These are phyloP conservation scores for Lumnitzera littorea DNA, from an alignment of 345 rosid genomes.

Conservation along the genomic window DNA sequence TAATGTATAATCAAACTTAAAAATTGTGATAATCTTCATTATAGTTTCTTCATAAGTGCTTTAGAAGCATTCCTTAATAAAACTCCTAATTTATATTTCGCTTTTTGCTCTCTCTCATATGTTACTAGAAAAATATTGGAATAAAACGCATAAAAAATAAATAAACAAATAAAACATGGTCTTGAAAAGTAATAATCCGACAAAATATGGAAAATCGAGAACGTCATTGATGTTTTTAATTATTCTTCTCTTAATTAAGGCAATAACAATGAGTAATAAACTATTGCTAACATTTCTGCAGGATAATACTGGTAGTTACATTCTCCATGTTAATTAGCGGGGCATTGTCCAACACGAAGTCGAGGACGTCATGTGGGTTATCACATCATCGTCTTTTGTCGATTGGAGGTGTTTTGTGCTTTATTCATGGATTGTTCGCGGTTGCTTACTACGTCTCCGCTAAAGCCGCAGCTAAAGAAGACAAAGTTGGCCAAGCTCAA, in stretches of 20 bases:
- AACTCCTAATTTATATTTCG: too few species aligned
- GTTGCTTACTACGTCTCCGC: conserved; percentile 74
- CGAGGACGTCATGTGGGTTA: conserved; percentile 58
- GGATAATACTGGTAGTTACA: conserved; percentile 61
- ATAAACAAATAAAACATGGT: too few species aligned
- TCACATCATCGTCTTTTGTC: conserved; percentile 53
- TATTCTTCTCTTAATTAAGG: too few species aligned
- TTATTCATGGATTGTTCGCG: conserved; percentile 66
- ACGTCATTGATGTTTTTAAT: too few species aligned
- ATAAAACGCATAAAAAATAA: too few species aligned
- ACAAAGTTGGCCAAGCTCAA: neutral
- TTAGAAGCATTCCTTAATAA: too few species aligned
- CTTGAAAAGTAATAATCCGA: too few species aligned
- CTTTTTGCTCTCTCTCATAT: neutral
- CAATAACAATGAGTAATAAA: neutral
- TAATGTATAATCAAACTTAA: too few species aligned
- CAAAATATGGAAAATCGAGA: too few species aligned
- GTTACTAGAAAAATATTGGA: too few species aligned
- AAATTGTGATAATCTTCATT: too few species aligned
- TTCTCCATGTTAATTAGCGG: conserved; percentile 73
- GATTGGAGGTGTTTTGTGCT: conserved; percentile 74
- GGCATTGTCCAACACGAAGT: conserved; percentile 52
- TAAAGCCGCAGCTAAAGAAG: conserved; percentile 45
- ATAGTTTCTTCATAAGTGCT: too few species aligned
- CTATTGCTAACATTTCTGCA: conserved; percentile 10